Evolutionary conservation across 2,329 filamentous ascomycete species (phyloP).

Genomic region (Anthostomella pinea): DNA sequence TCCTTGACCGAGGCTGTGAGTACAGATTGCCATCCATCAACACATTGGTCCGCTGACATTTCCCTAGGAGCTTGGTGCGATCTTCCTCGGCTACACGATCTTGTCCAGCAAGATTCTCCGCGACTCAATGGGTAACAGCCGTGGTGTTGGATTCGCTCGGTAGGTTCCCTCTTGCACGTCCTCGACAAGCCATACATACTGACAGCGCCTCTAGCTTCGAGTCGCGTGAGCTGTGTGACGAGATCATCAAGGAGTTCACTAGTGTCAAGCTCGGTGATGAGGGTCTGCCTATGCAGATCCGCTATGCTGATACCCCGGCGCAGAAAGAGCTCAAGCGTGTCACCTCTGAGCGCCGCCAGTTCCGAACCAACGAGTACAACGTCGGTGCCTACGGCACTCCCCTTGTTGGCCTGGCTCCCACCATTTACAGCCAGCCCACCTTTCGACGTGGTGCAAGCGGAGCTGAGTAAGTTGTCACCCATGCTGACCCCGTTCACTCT

Average conservation of each 20-base stretch:
- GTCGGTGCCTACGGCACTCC: constrained; percentile 66
- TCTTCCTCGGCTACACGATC: constrained; percentile 78
- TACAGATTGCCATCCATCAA: constrained; percentile 14
- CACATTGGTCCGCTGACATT: constrained; percentile 14
- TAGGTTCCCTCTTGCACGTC: constrained; percentile 41
- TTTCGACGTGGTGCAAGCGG: constrained; percentile 35
- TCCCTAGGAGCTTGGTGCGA: constrained; percentile 67
- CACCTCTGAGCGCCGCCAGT: constrained; percentile 90
- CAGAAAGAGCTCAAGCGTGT: constrained; percentile 97
- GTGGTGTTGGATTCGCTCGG: constrained; percentile 96
- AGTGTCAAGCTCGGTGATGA: constrained; percentile 74
- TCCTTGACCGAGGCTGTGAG: constrained; percentile 84
- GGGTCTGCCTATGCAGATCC: constrained; percentile 83
- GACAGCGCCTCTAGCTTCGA: constrained; percentile 68
- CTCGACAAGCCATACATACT: constrained; percentile 14
- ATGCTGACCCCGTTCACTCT: neutral
- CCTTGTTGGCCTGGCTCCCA: constrained; percentile 54
- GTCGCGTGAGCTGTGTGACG: constrained; percentile 81
- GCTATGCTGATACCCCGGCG: constrained; percentile 93
- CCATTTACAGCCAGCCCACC: constrained; percentile 40
- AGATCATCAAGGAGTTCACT: constrained; percentile 83
- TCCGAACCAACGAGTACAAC: constrained; percentile 94
- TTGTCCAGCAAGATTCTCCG: constrained; percentile 94
- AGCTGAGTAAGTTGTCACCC: constrained; percentile 16
- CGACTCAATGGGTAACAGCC: constrained; percentile 86